Base-by-base conservation (phyloP, 495 filamentous ascomycete species). In the Articulospora tetracladia region DNA sequence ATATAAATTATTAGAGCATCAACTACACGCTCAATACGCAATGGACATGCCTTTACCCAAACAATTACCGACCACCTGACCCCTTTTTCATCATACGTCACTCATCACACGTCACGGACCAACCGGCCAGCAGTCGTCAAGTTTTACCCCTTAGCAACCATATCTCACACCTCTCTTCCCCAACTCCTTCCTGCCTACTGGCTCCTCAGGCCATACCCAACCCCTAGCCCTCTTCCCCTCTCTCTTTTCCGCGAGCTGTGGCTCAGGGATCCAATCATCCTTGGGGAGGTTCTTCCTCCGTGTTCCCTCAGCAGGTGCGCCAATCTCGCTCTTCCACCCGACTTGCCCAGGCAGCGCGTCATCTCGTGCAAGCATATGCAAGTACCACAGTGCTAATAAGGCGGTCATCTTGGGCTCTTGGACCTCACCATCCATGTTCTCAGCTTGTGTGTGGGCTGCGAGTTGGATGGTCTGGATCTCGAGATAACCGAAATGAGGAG, bases 211-310 rank as follows among this genome's bases (percentile, higher is more conserved):
- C 76, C 82, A 85, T 1, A 95, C 84, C 91, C 92, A 97, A 0
- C 92, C 92, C 19, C 92, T 75, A 7, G 83, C 78, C 46, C 89
- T 76, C 77, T 93, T 96, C 52, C 91, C 91, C 74, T 90, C 87
- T 22, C 92, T 77, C 77, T 85, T 88, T 81, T 97, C 92, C 3
- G 86, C 83, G 60, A 89, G 77, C 66, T 92, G 87, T 36, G 89
- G 87, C 76, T 87, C 86, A 11, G 91, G 91, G 69, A 97, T 94
- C 92, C 92, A 96, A 62, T 79, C 76, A 71, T 97, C 92, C 60
- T 89, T 83, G 1, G 82, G 70, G 53, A 89, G 76, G 51, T 83
- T 80, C 67, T 89, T 87, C 71, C 89, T 82, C 32, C 92, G 72
- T 1, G 88, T 92, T 19, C 90, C 78, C 55, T 89, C 87, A 10